phyloP scores from a whole-genome alignment of 2,329 filamentous ascomycete species.

The Scedosporium aurantiacum region DNA sequence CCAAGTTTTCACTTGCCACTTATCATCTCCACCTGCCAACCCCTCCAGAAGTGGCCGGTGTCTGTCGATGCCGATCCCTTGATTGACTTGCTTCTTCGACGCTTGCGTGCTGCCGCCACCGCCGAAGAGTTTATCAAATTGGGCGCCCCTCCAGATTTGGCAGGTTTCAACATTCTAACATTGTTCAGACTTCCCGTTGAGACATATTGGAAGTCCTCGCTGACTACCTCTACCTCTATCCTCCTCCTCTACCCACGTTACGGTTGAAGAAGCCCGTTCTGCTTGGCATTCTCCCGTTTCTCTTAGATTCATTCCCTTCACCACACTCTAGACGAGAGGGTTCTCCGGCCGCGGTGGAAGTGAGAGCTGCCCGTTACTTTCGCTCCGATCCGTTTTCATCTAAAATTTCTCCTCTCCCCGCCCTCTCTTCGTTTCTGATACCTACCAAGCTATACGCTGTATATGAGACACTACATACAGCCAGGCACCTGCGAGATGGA shows the following conservation, averaged over 20 bases:
- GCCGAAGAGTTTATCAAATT: not conserved
- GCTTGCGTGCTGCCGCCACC: not conserved
- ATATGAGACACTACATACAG: not conserved
- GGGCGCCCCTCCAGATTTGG: not conserved
- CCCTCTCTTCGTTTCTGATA: not conserved
- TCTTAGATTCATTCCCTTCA: not conserved
- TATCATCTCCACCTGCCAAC: not conserved
- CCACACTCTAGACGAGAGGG: not conserved
- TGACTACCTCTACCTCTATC: not conserved
- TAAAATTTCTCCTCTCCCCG: not conserved
- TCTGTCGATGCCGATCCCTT: not conserved
- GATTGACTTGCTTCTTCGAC: not conserved
- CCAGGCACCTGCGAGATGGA: conserved; percentile 1
- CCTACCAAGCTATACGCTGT: not conserved
- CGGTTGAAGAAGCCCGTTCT: not conserved
- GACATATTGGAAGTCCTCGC: not conserved
- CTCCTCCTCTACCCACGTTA: not conserved
- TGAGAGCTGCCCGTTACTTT: not conserved
- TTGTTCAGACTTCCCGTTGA: not conserved
- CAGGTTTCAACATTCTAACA: not conserved
- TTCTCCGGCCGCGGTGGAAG: not conserved
- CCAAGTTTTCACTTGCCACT: not conserved
- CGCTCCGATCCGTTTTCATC: too few relatives aligned
- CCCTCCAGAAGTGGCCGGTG: not conserved
- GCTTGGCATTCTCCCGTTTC: not conserved